Evolutionary conservation across 2,329 filamentous ascomycete genomes (phyloP), one percentile per base, ranked within the genome.

Genomic region (Sarocladium kiliense): DNA sequence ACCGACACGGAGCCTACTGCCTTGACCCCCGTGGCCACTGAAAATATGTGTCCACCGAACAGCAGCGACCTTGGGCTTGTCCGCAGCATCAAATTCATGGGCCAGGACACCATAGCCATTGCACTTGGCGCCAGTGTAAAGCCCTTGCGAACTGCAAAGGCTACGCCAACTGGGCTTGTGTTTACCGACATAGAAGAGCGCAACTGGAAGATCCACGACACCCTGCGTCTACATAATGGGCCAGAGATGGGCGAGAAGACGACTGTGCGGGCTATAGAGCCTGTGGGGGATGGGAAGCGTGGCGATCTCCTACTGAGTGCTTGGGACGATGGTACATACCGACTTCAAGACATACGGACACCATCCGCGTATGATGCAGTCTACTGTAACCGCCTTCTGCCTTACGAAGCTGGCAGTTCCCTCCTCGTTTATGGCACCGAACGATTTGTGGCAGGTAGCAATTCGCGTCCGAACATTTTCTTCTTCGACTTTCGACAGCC

Each of bases 401-500:
- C 78, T 0, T 71, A 70, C 56, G 70, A 75, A 27, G 65, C 72
- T 14, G 70, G 74, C 26, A 77, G 77, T 56, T 70, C 77, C 0
- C 68, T 83, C 1, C 67, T 81, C 2, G 70, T 77, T 1, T 77
- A 77, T 54, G 79, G 78, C 34, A 68, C 70, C 1, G 75, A 81
- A 50, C 71, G 77, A 12, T 83, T 83, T 56, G 62, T 82, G 3
- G 73, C 73, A 0, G 79, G 78, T 2, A 77, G 73, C 60, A 74
- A 74, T 34, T 67, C 68, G 16, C 68, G 69, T 3, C 66, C 73
- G 0, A 68, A 71, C 10, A 58, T 83, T 55, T 76, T 78, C 54
- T 64, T 81, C 30, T 82, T 82, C 57, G 80, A 83, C 68, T 79
- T 80, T 55, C 77, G 80, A 11, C 77, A 75, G 67, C 64, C 73